phyloP scores from a whole-genome alignment of 352 stramenopile genomes.

The Ophiocytium majus region DNA sequence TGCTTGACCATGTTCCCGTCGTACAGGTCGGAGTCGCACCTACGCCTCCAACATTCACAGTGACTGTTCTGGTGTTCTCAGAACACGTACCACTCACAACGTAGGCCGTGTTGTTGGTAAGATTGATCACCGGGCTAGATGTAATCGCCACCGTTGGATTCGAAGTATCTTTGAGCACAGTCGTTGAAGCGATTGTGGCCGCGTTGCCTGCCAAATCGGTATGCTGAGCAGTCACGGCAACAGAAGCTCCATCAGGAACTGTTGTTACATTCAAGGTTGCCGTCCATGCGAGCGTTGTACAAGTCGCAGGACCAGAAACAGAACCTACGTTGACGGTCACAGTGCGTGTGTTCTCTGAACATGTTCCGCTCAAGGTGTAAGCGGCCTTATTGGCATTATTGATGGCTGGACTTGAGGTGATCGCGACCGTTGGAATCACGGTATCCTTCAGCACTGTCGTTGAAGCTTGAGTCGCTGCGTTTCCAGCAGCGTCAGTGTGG shows the following conservation, averaged over 20 bases:
- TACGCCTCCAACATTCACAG: not conserved
- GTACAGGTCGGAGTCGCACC: not conserved
- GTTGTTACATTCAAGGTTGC: not conserved
- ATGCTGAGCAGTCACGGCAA: not conserved
- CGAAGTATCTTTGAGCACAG: not conserved
- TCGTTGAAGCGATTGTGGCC: not conserved
- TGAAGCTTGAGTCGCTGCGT: not conserved
- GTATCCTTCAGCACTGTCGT: not conserved
- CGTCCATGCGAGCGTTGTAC: constrained; percentile 1
- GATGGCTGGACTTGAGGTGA: constrained; percentile 5
- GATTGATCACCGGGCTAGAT: not conserved
- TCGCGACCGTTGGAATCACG: not conserved
- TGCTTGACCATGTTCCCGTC: not conserved
- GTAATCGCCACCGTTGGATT: not conserved
- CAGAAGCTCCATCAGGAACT: not conserved
- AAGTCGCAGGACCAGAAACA: not conserved
- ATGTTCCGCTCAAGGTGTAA: not conserved
- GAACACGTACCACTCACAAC: not conserved
- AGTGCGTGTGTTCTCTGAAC: not conserved
- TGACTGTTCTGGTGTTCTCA: constrained; percentile 10
- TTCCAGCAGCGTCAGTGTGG: not conserved
- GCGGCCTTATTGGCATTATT: constrained; percentile 13
- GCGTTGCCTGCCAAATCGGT: not conserved
- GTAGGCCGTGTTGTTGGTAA: not conserved
- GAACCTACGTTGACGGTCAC: not conserved